These are phyloP conservation scores for Musa troglodytarum DNA, from an alignment of 176 grass and related monocot species.

Conservation along the genomic window DNA sequence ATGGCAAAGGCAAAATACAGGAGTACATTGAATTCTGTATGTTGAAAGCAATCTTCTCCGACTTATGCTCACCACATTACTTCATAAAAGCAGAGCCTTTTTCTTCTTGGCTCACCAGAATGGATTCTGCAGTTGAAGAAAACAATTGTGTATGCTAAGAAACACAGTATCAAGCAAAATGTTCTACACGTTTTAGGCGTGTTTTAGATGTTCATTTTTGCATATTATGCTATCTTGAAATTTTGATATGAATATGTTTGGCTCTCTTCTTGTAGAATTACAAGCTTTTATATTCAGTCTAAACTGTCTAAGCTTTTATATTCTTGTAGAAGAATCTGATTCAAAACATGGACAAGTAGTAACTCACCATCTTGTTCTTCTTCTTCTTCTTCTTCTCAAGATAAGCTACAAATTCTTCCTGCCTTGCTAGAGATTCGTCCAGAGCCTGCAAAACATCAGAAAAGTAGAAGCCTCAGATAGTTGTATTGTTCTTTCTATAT, in stretches of 20 bases:
- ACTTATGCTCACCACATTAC: not conserved
- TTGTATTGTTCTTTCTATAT: too few relatives aligned
- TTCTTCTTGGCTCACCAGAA: slow-evolving; percentile 41
- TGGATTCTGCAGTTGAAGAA: slow-evolving; percentile 31
- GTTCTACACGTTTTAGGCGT: too few relatives aligned
- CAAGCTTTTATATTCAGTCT: too few relatives aligned
- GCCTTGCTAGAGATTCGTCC: slow-evolving; percentile 52
- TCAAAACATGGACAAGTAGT: not conserved
- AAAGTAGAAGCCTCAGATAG: not conserved
- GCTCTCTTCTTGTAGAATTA: too few relatives aligned
- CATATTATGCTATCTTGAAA: too few relatives aligned
- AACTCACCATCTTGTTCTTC: slow-evolving; percentile 50
- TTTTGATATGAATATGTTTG: too few relatives aligned
- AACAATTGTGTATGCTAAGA: too few relatives aligned
- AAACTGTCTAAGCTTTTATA: too few relatives aligned
- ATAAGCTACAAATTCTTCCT: slow-evolving; percentile 67
- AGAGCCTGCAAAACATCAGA: slow-evolving; percentile 43
- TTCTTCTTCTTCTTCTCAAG: slow-evolving; percentile 92
- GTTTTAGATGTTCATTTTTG: too few relatives aligned
- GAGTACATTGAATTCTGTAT: not conserved
- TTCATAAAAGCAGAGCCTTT: not conserved
- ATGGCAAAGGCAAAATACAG: not conserved
- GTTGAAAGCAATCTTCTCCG: too few relatives aligned
- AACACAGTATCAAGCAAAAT: too few relatives aligned
- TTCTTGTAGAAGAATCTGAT: not conserved